These are phyloP conservation scores for Bimuria novae-zelandiae DNA, from an alignment of 2,329 filamentous ascomycete genomes.

Conservation along the genomic window DNA sequence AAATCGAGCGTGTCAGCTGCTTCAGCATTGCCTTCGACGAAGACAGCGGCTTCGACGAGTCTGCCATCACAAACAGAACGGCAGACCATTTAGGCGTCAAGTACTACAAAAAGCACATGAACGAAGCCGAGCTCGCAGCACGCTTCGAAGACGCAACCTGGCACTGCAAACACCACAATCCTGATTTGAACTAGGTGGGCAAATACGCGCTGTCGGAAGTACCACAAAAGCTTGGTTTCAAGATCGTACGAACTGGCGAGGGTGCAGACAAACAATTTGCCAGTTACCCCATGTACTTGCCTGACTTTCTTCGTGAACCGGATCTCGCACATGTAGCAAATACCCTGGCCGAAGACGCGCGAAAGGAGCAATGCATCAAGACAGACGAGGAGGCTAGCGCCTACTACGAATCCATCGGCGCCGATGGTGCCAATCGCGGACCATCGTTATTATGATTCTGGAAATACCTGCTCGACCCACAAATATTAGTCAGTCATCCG, in stretches of 20 bases:
- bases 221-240: slow-evolving; percentile 53
- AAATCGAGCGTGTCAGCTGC: slow-evolving; percentile 44
- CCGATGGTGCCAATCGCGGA: slow-evolving; percentile 26
- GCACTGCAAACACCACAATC: slow-evolving; percentile 51
- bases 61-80: slow-evolving; percentile 52
- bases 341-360: slow-evolving; percentile 6
- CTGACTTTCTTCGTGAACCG: slow-evolving; percentile 55
- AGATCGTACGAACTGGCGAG: slow-evolving; percentile 59
- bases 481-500: too few relatives aligned
- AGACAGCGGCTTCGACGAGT: slow-evolving; percentile 57
- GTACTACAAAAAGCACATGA: slow-evolving; percentile 49
- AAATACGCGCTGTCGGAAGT: slow-evolving; percentile 56
- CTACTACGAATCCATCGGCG: slow-evolving; percentile 27
- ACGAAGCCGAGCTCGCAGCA: slow-evolving; percentile 49
- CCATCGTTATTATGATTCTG: too few relatives aligned
- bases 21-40: slow-evolving; percentile 60
- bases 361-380: slow-evolving; percentile 11
- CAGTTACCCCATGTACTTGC: slow-evolving; percentile 54
- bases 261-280: slow-evolving; percentile 60
- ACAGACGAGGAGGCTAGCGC: slow-evolving; percentile 13
- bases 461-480: too few relatives aligned
- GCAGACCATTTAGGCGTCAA: slow-evolving; percentile 54
- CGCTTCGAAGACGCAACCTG: slow-evolving; percentile 52
- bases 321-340: slow-evolving; percentile 38
- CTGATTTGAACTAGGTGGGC: slow-evolving; percentile 59